Evolutionary conservation across 2,329 filamentous ascomycete species (phyloP).

Genomic region (Fragosphaeria purpurea): DNA sequence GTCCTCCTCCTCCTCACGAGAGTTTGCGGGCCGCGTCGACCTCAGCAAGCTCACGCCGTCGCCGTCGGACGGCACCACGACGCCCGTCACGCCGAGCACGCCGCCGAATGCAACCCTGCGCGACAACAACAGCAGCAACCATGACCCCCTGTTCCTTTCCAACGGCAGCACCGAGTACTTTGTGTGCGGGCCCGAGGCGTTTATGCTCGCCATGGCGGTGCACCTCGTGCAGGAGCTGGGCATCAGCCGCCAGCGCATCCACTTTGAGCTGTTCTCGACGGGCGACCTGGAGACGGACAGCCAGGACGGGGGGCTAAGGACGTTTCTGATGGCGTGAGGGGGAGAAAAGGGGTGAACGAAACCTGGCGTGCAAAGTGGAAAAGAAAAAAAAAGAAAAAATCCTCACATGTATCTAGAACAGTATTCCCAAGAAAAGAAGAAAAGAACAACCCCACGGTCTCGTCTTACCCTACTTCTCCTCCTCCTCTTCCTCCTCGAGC

Average conservation of each 20-base stretch:
- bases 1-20: conserved; percentile 26
- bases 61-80: conserved; percentile 1
- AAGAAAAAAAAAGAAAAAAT: too few relatives aligned
- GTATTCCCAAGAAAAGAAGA: too few relatives aligned
- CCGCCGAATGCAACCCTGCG: conserved; percentile 15
- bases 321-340: conserved; percentile 1
- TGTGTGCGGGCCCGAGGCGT: conserved; percentile 44
- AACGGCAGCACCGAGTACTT: conserved; percentile 41
- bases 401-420: too few relatives aligned
- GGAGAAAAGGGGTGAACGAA: neutral
- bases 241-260: conserved; percentile 28
- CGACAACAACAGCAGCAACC: conserved; percentile 24
- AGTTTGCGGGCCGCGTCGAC: conserved; percentile 36
- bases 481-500: conserved; percentile 7
- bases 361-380: too few relatives aligned
- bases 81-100: conserved; percentile 1
- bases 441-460: too few relatives aligned
- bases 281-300: conserved; percentile 19
- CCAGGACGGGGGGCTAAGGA: conserved; percentile 7
- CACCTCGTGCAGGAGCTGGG: conserved; percentile 30
- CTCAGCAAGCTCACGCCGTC: conserved; percentile 28
- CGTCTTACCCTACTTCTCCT: too few relatives aligned
- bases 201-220: conserved; percentile 41
- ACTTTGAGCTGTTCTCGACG: conserved; percentile 38
- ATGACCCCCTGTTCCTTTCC: conserved; percentile 34